Evolutionary conservation across 352 stramenopile genomes (phyloP), one percentile per base, ranked within the genome.

Genomic region (Globisporangium paddicum): DNA sequence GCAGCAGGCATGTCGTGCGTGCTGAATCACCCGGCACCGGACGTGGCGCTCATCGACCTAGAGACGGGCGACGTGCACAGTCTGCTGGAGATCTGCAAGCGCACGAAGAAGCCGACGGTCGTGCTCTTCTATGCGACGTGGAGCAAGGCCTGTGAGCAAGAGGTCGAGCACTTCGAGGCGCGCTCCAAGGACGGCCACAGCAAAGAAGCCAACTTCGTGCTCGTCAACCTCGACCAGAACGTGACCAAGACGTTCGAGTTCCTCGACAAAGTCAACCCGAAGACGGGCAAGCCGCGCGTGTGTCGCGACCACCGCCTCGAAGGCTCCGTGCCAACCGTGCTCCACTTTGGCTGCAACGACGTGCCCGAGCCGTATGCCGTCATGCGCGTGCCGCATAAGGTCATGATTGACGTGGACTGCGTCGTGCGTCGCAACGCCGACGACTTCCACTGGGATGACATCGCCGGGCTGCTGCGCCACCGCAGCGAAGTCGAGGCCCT

Each of bases 121-220:
- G 42, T 84, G 63, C 75, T 81, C 23, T 84, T 87, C 54, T 87
- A 86, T 65, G 76, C 74, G 16, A 89, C 78, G 34, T 88, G 76
- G 79, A 84, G 76, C 67, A 74, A 69, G 26, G 73, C 74, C 21
- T 84, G 77, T 40, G 63, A 69, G 21, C 58, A 68, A 3, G 77
- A 86, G 28, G 72, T 87, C 35, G 76, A 85, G 60, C 45, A 70
- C 35, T 80, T 89, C 55, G 74, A 87, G 44, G 60, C 67, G 2
- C 82, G 77, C 62, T 87, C 72, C 56, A 88, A 87, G 60, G 63
- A 59, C 57, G 69, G 60, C 18, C 64, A 80, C 58, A 35, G 73
- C 68, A 72, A 68, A 55, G 50, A 75, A 21, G 63, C 72, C 52
- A 86, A 86, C 64, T 86, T 88, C 55, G 70, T 86, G 52, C 68